Percentiles rank a stretch among this genome's conserved stretches.
phyloP scores from a whole-genome alignment of 2,329 filamentous ascomycete genomes.

The Cladosporium sp. region DNA sequence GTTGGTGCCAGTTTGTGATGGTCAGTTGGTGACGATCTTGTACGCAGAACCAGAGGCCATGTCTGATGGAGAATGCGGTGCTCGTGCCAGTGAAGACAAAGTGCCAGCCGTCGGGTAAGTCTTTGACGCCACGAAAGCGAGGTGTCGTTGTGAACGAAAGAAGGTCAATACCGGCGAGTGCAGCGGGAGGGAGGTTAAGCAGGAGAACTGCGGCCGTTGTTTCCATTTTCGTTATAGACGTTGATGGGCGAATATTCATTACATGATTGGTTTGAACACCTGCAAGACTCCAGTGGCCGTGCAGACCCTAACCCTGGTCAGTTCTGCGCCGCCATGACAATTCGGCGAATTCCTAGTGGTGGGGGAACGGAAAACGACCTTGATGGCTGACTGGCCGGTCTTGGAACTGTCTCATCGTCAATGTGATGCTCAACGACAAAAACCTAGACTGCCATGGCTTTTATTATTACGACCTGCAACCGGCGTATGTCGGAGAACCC shows the following conservation, averaged over 20 bases:
- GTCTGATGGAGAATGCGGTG: constrained; percentile 60
- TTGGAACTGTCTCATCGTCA: background rate
- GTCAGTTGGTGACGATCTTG: constrained; percentile 46
- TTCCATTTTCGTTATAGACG: constrained; percentile 10
- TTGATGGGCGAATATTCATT: background rate
- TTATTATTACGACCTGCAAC: background rate
- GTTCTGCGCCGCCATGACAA: background rate
- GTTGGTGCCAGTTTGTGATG: constrained; percentile 59
- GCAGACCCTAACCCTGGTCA: background rate
- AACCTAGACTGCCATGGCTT: background rate
- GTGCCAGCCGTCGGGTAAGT: constrained; percentile 60
- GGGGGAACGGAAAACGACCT: background rate
- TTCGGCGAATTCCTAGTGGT: constrained; percentile 17
- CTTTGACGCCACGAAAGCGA: constrained; percentile 63
- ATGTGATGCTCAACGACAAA: background rate
- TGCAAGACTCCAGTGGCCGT: background rate
- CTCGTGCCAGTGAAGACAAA: constrained; percentile 64
- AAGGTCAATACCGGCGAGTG: constrained; percentile 57
- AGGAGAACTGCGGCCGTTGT: constrained; percentile 40
- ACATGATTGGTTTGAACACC: background rate
- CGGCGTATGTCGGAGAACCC: background rate
- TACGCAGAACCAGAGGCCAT: constrained; percentile 59
- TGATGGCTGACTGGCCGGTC: background rate
- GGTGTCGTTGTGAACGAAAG: constrained; percentile 65
- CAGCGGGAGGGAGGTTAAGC: constrained; percentile 48